Conservation (phyloP, 2,329 filamentous ascomycete species). For the Talaromyces verruculosus region DNA sequence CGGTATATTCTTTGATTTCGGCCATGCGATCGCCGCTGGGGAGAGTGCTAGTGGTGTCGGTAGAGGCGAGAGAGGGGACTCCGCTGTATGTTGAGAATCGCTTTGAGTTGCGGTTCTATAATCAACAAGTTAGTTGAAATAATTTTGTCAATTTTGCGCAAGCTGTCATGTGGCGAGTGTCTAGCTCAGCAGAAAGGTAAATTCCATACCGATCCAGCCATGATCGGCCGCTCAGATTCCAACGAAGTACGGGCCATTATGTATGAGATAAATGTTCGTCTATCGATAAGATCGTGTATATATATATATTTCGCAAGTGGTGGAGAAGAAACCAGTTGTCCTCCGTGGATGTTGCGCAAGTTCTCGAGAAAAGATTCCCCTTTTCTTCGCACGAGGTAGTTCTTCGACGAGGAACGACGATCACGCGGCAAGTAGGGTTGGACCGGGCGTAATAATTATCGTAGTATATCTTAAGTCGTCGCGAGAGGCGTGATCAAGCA, state of each 20-base stretch:
- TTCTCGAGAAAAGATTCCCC: conserved; percentile 2
- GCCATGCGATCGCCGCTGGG: conserved; percentile 52
- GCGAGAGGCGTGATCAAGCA: background rate
- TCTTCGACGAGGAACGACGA: conserved; percentile 7
- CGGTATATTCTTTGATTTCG: conserved; percentile 73
- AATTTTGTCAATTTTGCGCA: background rate
- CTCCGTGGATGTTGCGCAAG: background rate
- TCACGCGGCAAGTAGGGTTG: background rate
- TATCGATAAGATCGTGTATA: background rate
- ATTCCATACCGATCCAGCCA: conserved; percentile 53
- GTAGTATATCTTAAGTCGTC: background rate
- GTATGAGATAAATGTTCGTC: conserved; percentile 4
- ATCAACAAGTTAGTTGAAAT: background rate
- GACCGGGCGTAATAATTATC: background rate
- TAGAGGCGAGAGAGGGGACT: conserved; percentile 47
- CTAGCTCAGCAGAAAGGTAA: background rate
- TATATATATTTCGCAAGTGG: conserved; percentile 6
- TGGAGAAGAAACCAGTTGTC: background rate
- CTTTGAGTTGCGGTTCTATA: conserved; percentile 53
- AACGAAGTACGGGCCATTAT: conserved; percentile 47
- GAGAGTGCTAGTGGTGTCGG: conserved; percentile 45
- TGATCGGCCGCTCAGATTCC: conserved; percentile 57
- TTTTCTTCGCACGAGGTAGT: conserved; percentile 14
- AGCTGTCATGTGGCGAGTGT: background rate
- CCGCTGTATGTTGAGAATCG: conserved; percentile 56